Conservation (phyloP, 2,329 filamentous ascomycete species). For the Phoma sp. region DNA sequence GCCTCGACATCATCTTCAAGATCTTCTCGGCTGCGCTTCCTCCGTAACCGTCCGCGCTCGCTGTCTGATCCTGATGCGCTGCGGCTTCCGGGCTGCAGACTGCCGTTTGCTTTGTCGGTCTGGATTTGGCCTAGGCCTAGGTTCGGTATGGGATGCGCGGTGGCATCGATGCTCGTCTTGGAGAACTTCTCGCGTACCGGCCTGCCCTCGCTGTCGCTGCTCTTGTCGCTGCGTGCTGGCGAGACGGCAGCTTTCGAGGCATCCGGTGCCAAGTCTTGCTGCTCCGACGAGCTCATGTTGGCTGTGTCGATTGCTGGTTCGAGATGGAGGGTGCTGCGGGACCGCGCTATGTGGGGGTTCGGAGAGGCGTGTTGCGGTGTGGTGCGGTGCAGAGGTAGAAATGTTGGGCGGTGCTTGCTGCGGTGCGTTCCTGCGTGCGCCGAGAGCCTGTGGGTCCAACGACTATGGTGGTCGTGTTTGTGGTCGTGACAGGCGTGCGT, state of each 20-base stretch:
- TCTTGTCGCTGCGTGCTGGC: conserved; percentile 49
- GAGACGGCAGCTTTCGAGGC: conserved; percentile 25
- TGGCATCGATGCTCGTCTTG: conserved; percentile 63
- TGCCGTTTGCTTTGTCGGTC: conserved; percentile 36
- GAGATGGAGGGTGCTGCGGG: conserved; percentile 5
- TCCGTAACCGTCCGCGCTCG: conserved; percentile 48
- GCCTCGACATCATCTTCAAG: conserved; percentile 47
- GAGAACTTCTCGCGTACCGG: conserved; percentile 67
- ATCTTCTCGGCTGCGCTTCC: conserved; percentile 56
- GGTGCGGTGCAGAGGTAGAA: not conserved
- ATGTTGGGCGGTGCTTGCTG: not conserved
- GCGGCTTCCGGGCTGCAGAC: conserved; percentile 26
- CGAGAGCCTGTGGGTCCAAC: not conserved
- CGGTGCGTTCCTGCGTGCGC: not conserved
- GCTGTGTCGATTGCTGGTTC: conserved; percentile 8
- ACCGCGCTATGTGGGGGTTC: conserved; percentile 7
- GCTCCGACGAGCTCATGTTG: conserved; percentile 37
- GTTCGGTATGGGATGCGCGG: conserved; percentile 23
- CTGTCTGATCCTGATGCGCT: conserved; percentile 45
- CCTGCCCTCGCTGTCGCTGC: conserved; percentile 58
- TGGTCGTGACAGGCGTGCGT: conserved; percentile 4
- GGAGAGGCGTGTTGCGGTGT: not conserved
- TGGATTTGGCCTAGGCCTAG: conserved; percentile 32
- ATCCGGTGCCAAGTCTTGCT: conserved; percentile 22
- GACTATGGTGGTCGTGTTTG: conserved; percentile 5